A percentile compares a stretch with the other conserved stretches of the same genome.
Evolutionary conservation across 768 basidiomycete species (phyloP).

Genomic region (Auricularia sp.): DNA sequence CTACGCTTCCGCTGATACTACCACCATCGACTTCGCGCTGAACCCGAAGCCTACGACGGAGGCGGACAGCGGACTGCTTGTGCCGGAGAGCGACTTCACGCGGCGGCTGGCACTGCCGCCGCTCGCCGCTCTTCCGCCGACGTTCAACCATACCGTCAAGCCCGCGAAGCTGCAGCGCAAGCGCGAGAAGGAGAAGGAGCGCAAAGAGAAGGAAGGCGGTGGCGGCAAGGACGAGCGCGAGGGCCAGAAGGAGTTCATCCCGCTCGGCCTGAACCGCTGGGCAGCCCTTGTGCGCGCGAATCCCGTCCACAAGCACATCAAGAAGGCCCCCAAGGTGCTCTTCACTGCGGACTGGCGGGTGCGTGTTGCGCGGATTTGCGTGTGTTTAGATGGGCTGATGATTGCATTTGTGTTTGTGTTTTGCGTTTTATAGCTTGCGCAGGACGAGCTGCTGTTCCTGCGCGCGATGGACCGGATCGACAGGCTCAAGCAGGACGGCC

Average conservation of each 20-base stretch:
- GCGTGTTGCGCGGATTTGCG: conserved; percentile 21
- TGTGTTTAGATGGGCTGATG: neutral
- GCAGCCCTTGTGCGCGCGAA: conserved; percentile 66
- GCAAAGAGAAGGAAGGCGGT: conserved; percentile 33
- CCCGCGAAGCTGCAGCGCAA: conserved; percentile 37
- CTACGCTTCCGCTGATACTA: neutral
- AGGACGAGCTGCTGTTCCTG: conserved; percentile 65
- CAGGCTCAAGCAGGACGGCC: conserved; percentile 60
- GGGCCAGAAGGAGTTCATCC: conserved; percentile 29
- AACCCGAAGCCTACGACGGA: neutral
- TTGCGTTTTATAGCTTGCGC: conserved; percentile 49
- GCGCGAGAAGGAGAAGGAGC: conserved; percentile 44
- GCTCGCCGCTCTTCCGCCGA: conserved; percentile 43
- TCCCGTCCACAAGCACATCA: conserved; percentile 60
- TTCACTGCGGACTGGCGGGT: conserved; percentile 78
- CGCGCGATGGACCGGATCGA: conserved; percentile 83
- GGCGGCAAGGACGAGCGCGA: conserved; percentile 6
- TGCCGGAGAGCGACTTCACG: neutral
- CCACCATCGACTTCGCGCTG: neutral
- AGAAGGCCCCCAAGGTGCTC: conserved; percentile 66
- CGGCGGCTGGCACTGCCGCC: conserved; percentile 33
- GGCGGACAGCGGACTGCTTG: neutral
- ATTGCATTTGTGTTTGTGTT: too few species aligned
- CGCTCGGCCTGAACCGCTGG: conserved; percentile 56
- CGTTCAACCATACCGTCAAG: conserved; percentile 43